Percentiles rank a stretch among this genome's conserved stretches.
These are phyloP conservation scores for Fraxinus velutina DNA, from an alignment of 305 asterid genomes.

Conservation along the genomic window DNA sequence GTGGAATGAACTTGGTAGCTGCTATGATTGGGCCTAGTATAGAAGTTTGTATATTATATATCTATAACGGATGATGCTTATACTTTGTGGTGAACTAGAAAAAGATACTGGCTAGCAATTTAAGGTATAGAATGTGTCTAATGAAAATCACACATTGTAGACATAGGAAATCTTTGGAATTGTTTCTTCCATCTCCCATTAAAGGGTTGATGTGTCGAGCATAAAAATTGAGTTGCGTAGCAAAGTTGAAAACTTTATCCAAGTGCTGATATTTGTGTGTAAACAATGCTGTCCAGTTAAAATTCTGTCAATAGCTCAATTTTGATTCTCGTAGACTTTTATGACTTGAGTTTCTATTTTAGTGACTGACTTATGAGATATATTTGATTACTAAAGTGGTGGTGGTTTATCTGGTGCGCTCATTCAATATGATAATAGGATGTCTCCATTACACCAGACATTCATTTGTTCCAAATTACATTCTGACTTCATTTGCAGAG, in stretches of 20 bases:
- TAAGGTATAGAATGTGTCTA: background rate
- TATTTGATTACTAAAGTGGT: background rate
- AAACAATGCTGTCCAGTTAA: background rate
- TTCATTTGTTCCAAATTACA: background rate
- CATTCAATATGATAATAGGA: background rate
- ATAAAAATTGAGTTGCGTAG: background rate
- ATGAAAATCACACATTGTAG: background rate
- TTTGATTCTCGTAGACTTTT: background rate
- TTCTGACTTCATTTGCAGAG: background rate
- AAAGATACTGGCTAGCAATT: background rate
- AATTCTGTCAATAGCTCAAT: background rate
- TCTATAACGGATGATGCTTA: background rate
- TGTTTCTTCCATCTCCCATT: background rate
- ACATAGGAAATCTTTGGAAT: background rate
- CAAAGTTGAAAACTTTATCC: background rate
- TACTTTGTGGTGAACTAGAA: background rate
- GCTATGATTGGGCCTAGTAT: background rate
- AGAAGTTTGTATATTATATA: background rate
- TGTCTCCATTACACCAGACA: slow-evolving; percentile 1
- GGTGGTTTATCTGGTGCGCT: slow-evolving; percentile 9
- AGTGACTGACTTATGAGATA: background rate
- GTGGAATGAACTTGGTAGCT: background rate
- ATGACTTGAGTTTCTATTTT: background rate
- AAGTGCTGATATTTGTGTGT: background rate
- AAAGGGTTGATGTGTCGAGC: background rate